A percentile compares a stretch with the other conserved stretches of the same genome.
Conservation (phyloP, 345 rosid species). For the Carallia brachiata region DNA sequence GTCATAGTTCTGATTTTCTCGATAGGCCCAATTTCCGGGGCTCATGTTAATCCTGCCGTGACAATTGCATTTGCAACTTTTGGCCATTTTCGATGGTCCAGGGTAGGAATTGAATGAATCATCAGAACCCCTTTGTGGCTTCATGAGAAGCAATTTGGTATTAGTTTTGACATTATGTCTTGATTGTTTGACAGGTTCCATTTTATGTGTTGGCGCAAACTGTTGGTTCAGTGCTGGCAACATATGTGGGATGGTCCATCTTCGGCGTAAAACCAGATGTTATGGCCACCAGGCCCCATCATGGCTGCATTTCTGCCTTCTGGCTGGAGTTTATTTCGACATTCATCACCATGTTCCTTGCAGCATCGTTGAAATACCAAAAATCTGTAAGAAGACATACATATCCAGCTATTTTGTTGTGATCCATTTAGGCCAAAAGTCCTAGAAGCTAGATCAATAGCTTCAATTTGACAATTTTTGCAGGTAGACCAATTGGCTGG, state of each 20-base stretch:
- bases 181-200: conserved; percentile 51
- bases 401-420: neutral
- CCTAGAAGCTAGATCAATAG: neutral
- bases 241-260: conserved; percentile 47
- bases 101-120: conserved; percentile 31
- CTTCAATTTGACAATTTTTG: neutral
- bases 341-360: conserved; percentile 59
- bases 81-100: conserved; percentile 73
- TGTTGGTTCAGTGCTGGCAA: conserved; percentile 57
- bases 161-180: neutral
- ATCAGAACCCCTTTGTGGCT: neutral
- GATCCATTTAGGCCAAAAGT: neutral
- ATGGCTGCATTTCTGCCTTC: conserved; percentile 61
- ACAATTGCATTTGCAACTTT: conserved; percentile 72
- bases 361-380: conserved; percentile 52
- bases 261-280: conserved; percentile 55
- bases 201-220: conserved; percentile 69
- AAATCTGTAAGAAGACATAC: conserved; percentile 42
- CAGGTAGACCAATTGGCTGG: conserved; percentile 68
- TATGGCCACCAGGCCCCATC: conserved; percentile 57
- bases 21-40: conserved; percentile 79
- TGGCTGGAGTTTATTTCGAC: conserved; percentile 76
- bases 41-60: conserved; percentile 83
- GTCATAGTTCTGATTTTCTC: conserved; percentile 58
- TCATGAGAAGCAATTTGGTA: neutral